Evolutionary conservation across 257 asterid genomes (phyloP).

Genomic region (Nicotiana obtusifolia): DNA sequence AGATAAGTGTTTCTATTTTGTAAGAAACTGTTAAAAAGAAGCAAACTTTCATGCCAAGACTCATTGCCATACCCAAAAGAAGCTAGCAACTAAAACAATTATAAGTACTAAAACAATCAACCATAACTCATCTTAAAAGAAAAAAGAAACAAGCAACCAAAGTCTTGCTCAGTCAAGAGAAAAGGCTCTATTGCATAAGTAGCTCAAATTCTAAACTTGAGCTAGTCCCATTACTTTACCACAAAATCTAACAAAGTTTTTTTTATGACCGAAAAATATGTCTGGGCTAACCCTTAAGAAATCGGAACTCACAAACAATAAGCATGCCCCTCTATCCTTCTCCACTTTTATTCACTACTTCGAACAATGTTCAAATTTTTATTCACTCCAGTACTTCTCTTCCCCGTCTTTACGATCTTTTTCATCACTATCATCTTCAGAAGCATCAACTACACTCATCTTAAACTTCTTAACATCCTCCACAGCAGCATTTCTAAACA

Average conservation of each 20-base stretch:
- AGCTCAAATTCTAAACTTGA: not conserved
- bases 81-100: too few relatives aligned
- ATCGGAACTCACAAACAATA: too few relatives aligned
- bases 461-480: slow-evolving; percentile 65
- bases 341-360: too few relatives aligned
- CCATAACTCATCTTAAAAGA: too few relatives aligned
- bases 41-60: too few relatives aligned
- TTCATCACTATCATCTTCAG: slow-evolving; percentile 19
- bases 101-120: too few relatives aligned
- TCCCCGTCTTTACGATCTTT: slow-evolving; percentile 28
- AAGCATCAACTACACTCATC: slow-evolving; percentile 21
- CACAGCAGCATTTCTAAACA: slow-evolving; percentile 59
- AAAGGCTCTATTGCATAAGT: not conserved
- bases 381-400: slow-evolving; percentile 79
- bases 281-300: too few relatives aligned
- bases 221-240: not conserved
- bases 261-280: too few relatives aligned
- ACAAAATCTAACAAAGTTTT: not conserved
- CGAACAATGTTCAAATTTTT: not conserved
- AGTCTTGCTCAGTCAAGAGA: too few relatives aligned
- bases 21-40: too few relatives aligned
- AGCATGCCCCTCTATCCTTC: too few relatives aligned
- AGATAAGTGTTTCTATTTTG: slow-evolving; percentile 23
- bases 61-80: not conserved
- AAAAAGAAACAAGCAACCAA: too few relatives aligned